Evolutionary conservation across 129 eudicot genomes (phyloP).

Genomic region (Heracleum sosnowskyi): DNA sequence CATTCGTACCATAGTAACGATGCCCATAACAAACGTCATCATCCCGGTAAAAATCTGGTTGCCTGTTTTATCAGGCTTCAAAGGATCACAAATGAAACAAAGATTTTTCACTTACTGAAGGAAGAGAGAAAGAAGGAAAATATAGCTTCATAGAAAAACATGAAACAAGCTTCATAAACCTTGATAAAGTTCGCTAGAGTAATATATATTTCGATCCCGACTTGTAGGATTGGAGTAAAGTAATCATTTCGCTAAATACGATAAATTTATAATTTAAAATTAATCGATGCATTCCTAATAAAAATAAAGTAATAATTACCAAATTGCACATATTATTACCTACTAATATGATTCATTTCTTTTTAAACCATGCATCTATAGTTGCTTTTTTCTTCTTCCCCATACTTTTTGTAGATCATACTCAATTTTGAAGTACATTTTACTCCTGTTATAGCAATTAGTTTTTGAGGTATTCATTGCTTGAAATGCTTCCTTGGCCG

Average conservation of each 20-base stretch:
- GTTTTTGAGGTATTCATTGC: too few species aligned
- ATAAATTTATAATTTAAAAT: too few species aligned
- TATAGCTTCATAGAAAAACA: not conserved
- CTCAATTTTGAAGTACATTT: not conserved
- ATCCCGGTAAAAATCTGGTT: slow-evolving; percentile 35
- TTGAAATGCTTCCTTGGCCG: too few species aligned
- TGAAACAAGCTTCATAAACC: not conserved
- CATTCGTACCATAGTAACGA: slow-evolving; percentile 39
- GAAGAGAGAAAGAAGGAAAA: not conserved
- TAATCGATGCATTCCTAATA: not conserved
- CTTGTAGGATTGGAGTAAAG: not conserved
- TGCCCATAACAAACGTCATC: slow-evolving; percentile 39
- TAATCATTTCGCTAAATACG: not conserved
- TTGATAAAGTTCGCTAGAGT: not conserved
- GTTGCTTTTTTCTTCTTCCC: too few species aligned
- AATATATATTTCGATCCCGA: not conserved
- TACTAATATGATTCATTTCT: not conserved
- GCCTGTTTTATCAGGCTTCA: slow-evolving; percentile 15
- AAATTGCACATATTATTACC: not conserved
- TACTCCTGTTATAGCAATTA: not conserved
- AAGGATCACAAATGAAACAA: not conserved
- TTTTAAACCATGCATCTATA: too few species aligned
- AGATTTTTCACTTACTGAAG: not conserved
- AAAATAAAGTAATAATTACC: not conserved
- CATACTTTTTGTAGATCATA: not conserved